Evolutionary conservation across 164 flowering plant genomes (phyloP).

Genomic region (Sedum album): DNA sequence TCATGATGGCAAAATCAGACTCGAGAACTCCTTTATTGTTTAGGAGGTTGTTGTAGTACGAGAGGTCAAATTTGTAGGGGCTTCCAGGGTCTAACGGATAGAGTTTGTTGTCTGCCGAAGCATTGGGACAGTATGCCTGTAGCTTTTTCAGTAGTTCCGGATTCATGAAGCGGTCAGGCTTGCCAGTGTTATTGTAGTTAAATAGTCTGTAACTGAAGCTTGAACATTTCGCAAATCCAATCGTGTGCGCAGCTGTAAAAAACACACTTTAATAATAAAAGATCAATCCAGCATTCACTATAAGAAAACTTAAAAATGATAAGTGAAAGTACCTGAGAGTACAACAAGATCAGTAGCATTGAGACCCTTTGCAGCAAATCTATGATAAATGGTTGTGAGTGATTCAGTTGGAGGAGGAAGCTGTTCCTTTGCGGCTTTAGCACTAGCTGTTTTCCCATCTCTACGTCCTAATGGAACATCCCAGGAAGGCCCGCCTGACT

Average conservation of each 20-base stretch:
- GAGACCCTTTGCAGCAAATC: constrained; percentile 52
- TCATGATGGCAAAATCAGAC: constrained; percentile 54
- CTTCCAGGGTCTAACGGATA: constrained; percentile 40
- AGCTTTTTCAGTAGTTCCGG: constrained; percentile 23
- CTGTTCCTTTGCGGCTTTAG: constrained; percentile 30
- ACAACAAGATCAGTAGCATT: constrained; percentile 46
- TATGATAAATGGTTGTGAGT: constrained; percentile 37
- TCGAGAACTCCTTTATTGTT: constrained; percentile 45
- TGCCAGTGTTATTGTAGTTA: constrained; percentile 37
- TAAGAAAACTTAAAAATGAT: not conserved
- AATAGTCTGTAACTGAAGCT: constrained; percentile 51
- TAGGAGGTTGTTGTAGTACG: constrained; percentile 34
- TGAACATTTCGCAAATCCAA: constrained; percentile 57
- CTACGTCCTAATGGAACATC: constrained; percentile 46
- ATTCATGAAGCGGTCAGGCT: constrained; percentile 50
- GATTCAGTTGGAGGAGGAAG: constrained; percentile 51
- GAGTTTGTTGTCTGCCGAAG: constrained; percentile 32
- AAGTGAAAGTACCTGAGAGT: constrained; percentile 39
- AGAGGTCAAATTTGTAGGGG: constrained; percentile 35
- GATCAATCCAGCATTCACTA: too few relatives aligned
- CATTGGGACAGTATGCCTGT: constrained; percentile 35
- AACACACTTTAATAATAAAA: too few relatives aligned
- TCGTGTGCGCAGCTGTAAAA: constrained; percentile 44
- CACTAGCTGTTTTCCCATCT: constrained; percentile 43
- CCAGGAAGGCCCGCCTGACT: constrained; percentile 39